A percentile compares a stretch with the other conserved stretches of the same genome.
These are phyloP conservation scores for Tylopilus intermedius DNA, from an alignment of 768 basidiomycete species.

Conservation along the genomic window DNA sequence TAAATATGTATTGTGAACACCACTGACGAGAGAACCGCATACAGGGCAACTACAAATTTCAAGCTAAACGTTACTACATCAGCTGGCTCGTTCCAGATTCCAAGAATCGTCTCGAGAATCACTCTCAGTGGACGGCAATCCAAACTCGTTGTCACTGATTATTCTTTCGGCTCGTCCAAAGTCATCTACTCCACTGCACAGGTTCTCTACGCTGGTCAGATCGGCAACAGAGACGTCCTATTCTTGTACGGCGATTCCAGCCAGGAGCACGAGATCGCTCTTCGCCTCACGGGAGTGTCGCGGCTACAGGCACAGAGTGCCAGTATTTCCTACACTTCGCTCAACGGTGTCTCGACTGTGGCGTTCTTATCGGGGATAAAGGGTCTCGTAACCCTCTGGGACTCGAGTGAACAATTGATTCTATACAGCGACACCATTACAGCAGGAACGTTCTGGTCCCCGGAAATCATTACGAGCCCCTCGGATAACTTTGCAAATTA, in stretches of 20 bases:
- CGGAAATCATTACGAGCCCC: conserved; percentile 45
- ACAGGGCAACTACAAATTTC: conserved; percentile 41
- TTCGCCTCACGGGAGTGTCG: conserved; percentile 44
- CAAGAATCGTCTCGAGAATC: conserved; percentile 48
- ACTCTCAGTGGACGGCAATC: conserved; percentile 67
- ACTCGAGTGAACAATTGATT: conserved; percentile 62
- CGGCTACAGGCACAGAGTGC: conserved; percentile 31
- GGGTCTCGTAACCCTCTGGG: conserved; percentile 60
- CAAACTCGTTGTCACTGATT: conserved; percentile 69
- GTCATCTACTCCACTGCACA: conserved; percentile 69
- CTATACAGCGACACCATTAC: conserved; percentile 63
- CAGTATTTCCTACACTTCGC: conserved; percentile 21
- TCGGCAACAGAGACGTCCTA: conserved; percentile 59
- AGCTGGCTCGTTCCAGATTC: conserved; percentile 49
- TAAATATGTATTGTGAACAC: background rate
- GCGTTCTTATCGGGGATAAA: conserved; percentile 51
- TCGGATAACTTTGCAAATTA: conserved; percentile 48
- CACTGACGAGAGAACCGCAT: background rate
- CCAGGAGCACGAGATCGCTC: conserved; percentile 52
- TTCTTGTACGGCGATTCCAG: conserved; percentile 54
- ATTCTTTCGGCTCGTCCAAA: conserved; percentile 60
- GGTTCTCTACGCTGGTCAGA: conserved; percentile 61
- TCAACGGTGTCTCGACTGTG: conserved; percentile 39
- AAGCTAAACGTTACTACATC: conserved; percentile 56
- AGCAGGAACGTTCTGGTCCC: conserved; percentile 73